A percentile compares a stretch with the other conserved stretches of the same genome.
phyloP scores from a whole-genome alignment of 192 early-diverging fungal genomes.

The Mortierella claussenii region DNA sequence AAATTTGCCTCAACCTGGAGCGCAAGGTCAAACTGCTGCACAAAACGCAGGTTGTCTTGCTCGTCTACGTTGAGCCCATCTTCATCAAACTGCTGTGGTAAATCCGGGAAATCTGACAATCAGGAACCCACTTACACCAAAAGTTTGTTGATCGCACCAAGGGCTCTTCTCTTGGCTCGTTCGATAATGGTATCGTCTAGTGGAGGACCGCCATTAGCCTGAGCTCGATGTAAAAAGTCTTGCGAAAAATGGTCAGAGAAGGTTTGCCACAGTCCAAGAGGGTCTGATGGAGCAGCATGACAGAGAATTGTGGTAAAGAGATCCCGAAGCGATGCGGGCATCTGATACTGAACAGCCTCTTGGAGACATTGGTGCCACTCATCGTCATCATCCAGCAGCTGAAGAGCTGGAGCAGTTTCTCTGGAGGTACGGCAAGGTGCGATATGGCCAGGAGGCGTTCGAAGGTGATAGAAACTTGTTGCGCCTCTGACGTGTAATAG shows the following conservation, averaged over 20 bases:
- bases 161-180: neutral
- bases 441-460: conserved; percentile 16
- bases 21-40: neutral
- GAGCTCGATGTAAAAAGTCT: conserved; percentile 14
- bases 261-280: neutral
- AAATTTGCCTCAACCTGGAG: neutral
- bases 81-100: neutral
- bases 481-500: conserved; percentile 15
- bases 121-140: neutral
- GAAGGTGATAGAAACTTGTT: conserved; percentile 15
- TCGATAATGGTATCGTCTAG: too few species aligned
- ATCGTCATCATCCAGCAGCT: conserved; percentile 29
- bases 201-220: too few species aligned
- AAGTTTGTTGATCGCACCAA: neutral
- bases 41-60: neutral
- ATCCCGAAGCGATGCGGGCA: neutral
- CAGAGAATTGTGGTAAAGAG: conserved; percentile 23
- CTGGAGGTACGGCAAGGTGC: too few species aligned
- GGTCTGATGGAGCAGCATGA: conserved; percentile 5
- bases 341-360: conserved; percentile 5
- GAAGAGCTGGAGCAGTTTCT: conserved; percentile 11
- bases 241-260: conserved; percentile 11
- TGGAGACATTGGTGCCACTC: conserved; percentile 19
- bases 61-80: neutral
- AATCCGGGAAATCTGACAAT: neutral